phyloP scores from a whole-genome alignment of 1,139 yeast genomes.

The Sugiyamaella novakii region DNA sequence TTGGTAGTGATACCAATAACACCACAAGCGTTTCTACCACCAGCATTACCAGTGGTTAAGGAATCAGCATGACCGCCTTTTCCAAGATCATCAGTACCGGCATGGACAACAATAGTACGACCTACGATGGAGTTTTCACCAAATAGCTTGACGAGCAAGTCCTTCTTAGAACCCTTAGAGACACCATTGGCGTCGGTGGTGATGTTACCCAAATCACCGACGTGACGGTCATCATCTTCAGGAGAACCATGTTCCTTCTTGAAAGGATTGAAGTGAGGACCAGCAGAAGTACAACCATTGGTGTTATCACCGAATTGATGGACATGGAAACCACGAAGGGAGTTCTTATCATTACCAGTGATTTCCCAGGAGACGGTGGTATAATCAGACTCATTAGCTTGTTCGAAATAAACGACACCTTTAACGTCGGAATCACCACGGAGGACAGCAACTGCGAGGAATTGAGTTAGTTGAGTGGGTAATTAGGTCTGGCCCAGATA shows the following conservation, averaged over 20 bases:
- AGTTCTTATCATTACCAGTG: conserved; percentile 81
- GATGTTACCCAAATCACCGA: conserved; percentile 96
- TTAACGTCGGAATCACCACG: conserved; percentile 91
- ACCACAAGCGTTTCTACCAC: conserved; percentile 99
- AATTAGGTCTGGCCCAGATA: too few species aligned
- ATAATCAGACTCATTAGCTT: conserved; percentile 73
- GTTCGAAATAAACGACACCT: conserved; percentile 87
- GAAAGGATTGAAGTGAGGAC: conserved; percentile 98
- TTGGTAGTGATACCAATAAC: conserved; percentile 67
- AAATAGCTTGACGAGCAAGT: conserved; percentile 70
- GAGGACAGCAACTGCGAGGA: conserved; percentile 77
- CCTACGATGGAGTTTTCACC: conserved; percentile 90
- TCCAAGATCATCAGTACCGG: conserved; percentile 94
- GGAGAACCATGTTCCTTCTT: conserved; percentile 93
- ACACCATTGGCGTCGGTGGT: conserved; percentile 82
- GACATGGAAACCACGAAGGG: conserved; percentile 95
- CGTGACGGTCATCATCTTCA: conserved; percentile 86
- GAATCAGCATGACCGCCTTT: conserved; percentile 95
- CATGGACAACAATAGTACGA: conserved; percentile 95
- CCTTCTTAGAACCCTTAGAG: conserved; percentile 87
- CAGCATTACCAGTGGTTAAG: conserved; percentile 96
- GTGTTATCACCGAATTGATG: conserved; percentile 99
- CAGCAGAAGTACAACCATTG: conserved; percentile 98
- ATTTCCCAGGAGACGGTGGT: conserved; percentile 87
- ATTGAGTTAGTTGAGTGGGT: too few species aligned